Evolutionary conservation across 1,139 yeast genomes (phyloP).

Genomic region (Pichia kudriavzevii): DNA sequence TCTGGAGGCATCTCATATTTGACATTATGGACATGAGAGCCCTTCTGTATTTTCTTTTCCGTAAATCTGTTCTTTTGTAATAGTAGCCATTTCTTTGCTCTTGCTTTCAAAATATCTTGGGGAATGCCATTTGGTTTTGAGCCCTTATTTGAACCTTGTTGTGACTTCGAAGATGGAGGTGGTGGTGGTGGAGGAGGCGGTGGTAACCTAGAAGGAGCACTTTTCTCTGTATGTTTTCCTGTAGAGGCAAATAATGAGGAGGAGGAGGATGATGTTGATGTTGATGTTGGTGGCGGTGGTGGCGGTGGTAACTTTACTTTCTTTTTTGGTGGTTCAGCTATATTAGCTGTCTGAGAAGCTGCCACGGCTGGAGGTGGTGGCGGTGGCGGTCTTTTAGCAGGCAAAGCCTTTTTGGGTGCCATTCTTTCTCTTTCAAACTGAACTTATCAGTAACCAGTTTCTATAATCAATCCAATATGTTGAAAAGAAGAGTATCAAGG

Average conservation of each 20-base stretch:
- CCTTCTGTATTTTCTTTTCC: slow-evolving; percentile 29
- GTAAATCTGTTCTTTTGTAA: slow-evolving; percentile 50
- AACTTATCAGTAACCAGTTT: not conserved
- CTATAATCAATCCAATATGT: no score
- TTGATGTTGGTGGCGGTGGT: slow-evolving; percentile 22
- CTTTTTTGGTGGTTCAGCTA: slow-evolving; percentile 15
- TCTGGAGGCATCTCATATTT: slow-evolving; percentile 92
- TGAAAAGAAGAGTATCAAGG: no score
- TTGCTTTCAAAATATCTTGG: slow-evolving; percentile 29
- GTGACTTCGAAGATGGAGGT: slow-evolving; percentile 10
- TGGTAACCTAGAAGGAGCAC: no score
- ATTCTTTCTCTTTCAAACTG: not conserved
- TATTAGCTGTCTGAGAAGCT: not conserved
- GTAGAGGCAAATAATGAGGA: slow-evolving; percentile 5
- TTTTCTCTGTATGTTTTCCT: not conserved
- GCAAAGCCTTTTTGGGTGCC: slow-evolving; percentile 1
- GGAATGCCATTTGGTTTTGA: not conserved
- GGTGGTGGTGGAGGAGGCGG: slow-evolving; percentile 11
- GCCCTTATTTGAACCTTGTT: slow-evolving; percentile 11
- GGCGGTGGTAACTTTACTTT: slow-evolving; percentile 20
- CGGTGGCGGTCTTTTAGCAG: slow-evolving; percentile 17
- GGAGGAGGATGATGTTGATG: slow-evolving; percentile 4
- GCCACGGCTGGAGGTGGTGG: slow-evolving; percentile 13
- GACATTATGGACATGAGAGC: slow-evolving; percentile 45
- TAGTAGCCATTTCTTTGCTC: slow-evolving; percentile 58